Evolutionary conservation across 192 early-diverging fungal genomes (phyloP).

Genomic region (Coemansia sp.): DNA sequence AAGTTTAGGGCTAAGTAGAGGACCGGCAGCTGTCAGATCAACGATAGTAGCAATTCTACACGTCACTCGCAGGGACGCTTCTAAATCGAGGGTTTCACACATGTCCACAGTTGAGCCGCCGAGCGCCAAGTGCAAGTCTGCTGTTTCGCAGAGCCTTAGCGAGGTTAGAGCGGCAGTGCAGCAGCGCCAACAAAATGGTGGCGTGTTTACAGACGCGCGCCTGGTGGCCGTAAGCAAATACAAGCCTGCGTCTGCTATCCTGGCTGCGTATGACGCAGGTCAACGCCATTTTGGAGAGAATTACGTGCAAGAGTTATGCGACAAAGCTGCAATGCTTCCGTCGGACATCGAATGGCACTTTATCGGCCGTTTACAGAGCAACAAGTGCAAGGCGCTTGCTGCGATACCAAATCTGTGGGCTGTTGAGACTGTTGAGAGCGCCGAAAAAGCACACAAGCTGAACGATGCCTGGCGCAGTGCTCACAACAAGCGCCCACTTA

Average conservation of each 20-base stretch:
- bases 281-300: slow-evolving; percentile 98
- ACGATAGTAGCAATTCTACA: neutral
- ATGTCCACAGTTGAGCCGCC: slow-evolving; percentile 16
- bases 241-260: slow-evolving; percentile 80
- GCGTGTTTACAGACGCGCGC: slow-evolving; percentile 39
- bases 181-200: neutral
- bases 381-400: slow-evolving; percentile 91
- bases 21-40: neutral
- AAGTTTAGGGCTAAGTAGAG: neutral
- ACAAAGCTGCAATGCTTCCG: slow-evolving; percentile 80
- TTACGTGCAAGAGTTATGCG: slow-evolving; percentile 91
- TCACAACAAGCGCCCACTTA: slow-evolving; percentile 57
- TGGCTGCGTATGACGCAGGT: slow-evolving; percentile 72
- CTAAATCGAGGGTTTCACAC: neutral
- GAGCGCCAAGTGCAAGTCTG: slow-evolving; percentile 24
- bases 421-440: slow-evolving; percentile 88
- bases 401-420: slow-evolving; percentile 85
- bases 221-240: slow-evolving; percentile 95
- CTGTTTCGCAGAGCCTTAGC: slow-evolving; percentile 17
- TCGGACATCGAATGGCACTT: slow-evolving; percentile 96
- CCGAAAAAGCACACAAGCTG: slow-evolving; percentile 77
- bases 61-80: neutral
- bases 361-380: slow-evolving; percentile 92
- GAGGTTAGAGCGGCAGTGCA: slow-evolving; percentile 9
- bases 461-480: slow-evolving; percentile 70